Conservation (phyloP, 306 rosid species). For the Malus domestica region ASM211411v1 NC_041800.1:29175733-29176232, state of each 20-base stretch:
- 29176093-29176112: neutral
- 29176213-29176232: neutral
- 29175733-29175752: conserved; percentile 70
- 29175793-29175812: conserved; percentile 49
- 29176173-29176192: neutral
- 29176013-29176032: neutral
- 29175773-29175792: conserved; percentile 86
- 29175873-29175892: neutral
- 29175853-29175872: neutral
- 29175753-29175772: conserved; percentile 79
- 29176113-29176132: neutral
- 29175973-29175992: neutral
- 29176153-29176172: neutral
- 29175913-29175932: neutral
- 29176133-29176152: neutral
- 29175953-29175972: neutral
- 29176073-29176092: neutral
- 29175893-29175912: neutral
- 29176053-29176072: neutral
- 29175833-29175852: conserved; percentile 48
- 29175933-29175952: neutral
- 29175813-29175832: conserved; percentile 63
- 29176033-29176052: neutral
- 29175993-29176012: neutral
- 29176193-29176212: neutral